phyloP scores from a whole-genome alignment of 2,329 filamentous ascomycete species.

The Aspergillus ustus region DNA sequence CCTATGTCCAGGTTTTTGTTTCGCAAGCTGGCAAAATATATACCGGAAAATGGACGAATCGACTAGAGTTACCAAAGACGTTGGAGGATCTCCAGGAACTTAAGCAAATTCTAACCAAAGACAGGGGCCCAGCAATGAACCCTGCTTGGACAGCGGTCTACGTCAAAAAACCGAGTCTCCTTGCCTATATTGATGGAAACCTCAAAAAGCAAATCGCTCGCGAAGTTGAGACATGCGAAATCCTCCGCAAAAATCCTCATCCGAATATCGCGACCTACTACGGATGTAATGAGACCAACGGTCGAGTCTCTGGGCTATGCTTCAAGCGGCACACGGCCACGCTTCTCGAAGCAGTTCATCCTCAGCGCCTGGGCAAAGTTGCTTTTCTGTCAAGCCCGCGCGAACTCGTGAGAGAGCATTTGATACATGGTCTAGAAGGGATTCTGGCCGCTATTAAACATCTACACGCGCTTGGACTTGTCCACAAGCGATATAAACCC shows the following conservation, averaged over 20 bases:
- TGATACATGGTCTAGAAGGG: constrained; percentile 23
- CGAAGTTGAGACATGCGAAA: constrained; percentile 30
- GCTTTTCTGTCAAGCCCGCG: constrained; percentile 26
- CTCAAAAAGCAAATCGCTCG: constrained; percentile 26
- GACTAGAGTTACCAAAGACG: constrained; percentile 20
- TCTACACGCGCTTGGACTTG: constrained; percentile 33
- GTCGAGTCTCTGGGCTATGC: constrained; percentile 31
- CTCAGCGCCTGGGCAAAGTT: constrained; percentile 21
- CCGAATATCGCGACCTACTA: constrained; percentile 34
- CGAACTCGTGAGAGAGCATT: constrained; percentile 21
- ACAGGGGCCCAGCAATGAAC: constrained; percentile 23
- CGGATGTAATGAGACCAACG: constrained; percentile 20
- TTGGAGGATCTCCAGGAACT: constrained; percentile 24
- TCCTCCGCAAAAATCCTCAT: constrained; percentile 31
- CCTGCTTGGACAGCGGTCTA: constrained; percentile 26
- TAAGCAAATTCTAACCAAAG: constrained; percentile 22
- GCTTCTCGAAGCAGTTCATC: constrained; percentile 30
- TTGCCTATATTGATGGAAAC: constrained; percentile 22
- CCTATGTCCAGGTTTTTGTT: constrained; percentile 28
- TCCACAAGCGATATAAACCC: constrained; percentile 37
- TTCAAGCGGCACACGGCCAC: constrained; percentile 31
- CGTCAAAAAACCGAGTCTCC: constrained; percentile 28
- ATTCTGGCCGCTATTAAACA: constrained; percentile 34
- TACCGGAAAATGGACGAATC: constrained; percentile 27
- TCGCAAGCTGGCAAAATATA: constrained; percentile 25